Conservation (phyloP, 2,329 filamentous ascomycete genomes). For the Phialophora verrucosa region DNA sequence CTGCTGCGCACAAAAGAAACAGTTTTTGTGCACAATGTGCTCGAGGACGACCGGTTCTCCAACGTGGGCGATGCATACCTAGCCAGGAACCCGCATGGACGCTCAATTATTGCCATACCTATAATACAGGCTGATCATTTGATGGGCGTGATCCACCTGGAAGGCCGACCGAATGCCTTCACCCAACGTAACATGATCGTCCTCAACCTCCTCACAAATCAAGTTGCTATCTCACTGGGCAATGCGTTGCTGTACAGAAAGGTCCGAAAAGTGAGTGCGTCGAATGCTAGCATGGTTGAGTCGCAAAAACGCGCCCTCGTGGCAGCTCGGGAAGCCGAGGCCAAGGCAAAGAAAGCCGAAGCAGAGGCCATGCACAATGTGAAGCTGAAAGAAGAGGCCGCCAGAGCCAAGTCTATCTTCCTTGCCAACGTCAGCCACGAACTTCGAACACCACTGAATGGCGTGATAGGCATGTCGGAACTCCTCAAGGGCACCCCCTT, state of each 20-base stretch:
- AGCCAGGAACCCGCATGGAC: slow-evolving; percentile 60
- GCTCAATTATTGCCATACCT: slow-evolving; percentile 66
- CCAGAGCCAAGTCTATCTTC: slow-evolving; percentile 57
- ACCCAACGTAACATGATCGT: slow-evolving; percentile 63
- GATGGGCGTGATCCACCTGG: slow-evolving; percentile 66
- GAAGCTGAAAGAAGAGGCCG: slow-evolving; percentile 69
- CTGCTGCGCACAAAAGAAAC: slow-evolving; percentile 66
- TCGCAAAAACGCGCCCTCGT: slow-evolving; percentile 67
- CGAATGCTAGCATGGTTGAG: slow-evolving; percentile 69
- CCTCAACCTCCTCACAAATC: slow-evolving; percentile 65
- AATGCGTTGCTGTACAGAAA: slow-evolving; percentile 68
- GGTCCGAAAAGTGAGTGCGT: slow-evolving; percentile 66
- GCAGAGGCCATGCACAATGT: slow-evolving; percentile 69
- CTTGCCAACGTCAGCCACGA: slow-evolving; percentile 55
- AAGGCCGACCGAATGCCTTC: slow-evolving; percentile 68
- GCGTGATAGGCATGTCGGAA: slow-evolving; percentile 51
- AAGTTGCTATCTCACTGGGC: slow-evolving; percentile 67
- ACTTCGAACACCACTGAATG: slow-evolving; percentile 51
- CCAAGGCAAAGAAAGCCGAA: slow-evolving; percentile 69
- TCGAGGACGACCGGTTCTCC: slow-evolving; percentile 69
- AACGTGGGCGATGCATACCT: slow-evolving; percentile 65
- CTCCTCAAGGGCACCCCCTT: slow-evolving; percentile 49
- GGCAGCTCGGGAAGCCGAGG: slow-evolving; percentile 66
- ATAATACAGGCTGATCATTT: slow-evolving; percentile 66
- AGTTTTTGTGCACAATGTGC: slow-evolving; percentile 67